Conservation (phyloP, 2,329 filamentous ascomycete genomes). For the Sporothrix pseudoabietina region DNA sequence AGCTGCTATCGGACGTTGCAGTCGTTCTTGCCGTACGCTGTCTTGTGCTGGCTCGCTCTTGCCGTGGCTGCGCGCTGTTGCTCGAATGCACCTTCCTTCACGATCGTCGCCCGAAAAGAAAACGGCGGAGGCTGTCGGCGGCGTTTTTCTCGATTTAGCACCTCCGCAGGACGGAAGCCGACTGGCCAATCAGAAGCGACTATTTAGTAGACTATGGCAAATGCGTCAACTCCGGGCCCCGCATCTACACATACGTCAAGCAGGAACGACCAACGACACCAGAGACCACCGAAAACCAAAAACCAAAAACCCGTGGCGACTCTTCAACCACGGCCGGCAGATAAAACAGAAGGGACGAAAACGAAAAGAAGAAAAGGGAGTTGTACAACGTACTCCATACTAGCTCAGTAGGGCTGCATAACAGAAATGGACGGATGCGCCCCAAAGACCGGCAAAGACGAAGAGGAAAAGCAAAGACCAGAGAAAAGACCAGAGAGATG, state of each 20-base stretch:
- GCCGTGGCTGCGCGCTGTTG: not conserved
- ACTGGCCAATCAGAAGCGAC: not conserved
- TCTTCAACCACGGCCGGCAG: not conserved
- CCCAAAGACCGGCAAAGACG: not conserved
- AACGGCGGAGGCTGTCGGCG: not conserved
- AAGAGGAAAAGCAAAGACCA: not conserved
- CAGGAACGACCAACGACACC: not conserved
- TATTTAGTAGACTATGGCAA: not conserved
- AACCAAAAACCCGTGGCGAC: not conserved
- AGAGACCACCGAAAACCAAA: not conserved
- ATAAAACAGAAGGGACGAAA: not conserved
- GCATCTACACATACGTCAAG: not conserved
- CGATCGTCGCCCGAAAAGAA: no score
- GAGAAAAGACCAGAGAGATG: no score
- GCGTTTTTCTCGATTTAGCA: conserved; percentile 23
- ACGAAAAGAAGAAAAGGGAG: not conserved
- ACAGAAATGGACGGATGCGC: not conserved
- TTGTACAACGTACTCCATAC: no score
- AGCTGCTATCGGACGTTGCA: no score
- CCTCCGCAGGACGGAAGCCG: conserved; percentile 2
- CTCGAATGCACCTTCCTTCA: not conserved
- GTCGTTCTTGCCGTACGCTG: not conserved
- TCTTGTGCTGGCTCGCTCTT: not conserved
- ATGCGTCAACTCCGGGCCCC: conserved; percentile 25
- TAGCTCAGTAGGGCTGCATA: not conserved